Evolutionary conservation across 768 basidiomycete genomes (phyloP), one percentile per base, ranked within the genome.

Genomic region (Leccinum rimulosum): DNA sequence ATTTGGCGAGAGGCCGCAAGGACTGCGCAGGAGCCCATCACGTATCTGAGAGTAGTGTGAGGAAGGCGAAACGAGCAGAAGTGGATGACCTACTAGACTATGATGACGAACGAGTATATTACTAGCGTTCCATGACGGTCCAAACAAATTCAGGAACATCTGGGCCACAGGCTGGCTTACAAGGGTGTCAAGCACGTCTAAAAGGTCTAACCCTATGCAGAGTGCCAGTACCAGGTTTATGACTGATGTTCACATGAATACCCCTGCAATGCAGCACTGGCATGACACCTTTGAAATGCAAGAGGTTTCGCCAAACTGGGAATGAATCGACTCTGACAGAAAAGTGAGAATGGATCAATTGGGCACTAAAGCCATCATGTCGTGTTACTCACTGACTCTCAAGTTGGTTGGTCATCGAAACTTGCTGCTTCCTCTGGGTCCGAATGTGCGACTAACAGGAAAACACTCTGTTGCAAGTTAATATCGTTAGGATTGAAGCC

Each of bases 181-280:
- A 8, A 65, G 57, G 31, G 72, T 73, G 33, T 64, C 60, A 53
- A 77, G 57, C 3, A 84, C 64, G 33, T 62, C 64, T 30, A 74
- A 63, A 10, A 83, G 57, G 54, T 84, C 77, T 1, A 68, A 70
- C 10, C 84, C 84, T 81, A 84, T 84, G 67, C 79, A 82, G 62
- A 85, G 81, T 3, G 83, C 76, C 2, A 85, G 68, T 6, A 78
- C 64, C 12, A 86, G 66, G 17, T 84, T 81, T 58, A 85, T 76
- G 6, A 74, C 80, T 74, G 66, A 9, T 47, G 19, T 22, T 14
- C 36, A 17, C 11, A 27, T 11, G 78, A 74, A 45, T 17, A 38
- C 0, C 8, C 38, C 38, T 36, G 1, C 35, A 14, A 15, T 36
- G 35, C 0, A 15, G 33, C 25, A 25, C 25, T 25, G 25, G 38